Conservation (phyloP, 2,329 filamentous ascomycete genomes). For the Hymenoscyphus fructigenus region DNA sequence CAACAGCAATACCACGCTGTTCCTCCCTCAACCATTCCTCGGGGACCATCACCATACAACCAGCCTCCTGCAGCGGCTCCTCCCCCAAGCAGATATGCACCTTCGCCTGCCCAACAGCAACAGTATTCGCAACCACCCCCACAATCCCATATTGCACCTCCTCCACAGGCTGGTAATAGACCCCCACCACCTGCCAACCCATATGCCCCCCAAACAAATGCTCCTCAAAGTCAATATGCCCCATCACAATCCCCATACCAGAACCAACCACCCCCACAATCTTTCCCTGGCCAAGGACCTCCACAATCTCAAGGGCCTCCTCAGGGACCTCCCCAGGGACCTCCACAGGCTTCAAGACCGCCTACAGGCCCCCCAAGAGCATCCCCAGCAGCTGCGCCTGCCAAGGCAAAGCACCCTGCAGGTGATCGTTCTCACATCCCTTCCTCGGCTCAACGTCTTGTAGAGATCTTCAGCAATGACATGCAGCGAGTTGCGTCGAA, state of each 20-base stretch:
- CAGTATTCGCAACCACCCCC: slow-evolving; percentile 45
- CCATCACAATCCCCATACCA: slow-evolving; percentile 48
- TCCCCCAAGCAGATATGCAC: slow-evolving; percentile 75
- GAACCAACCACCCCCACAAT: slow-evolving; percentile 40
- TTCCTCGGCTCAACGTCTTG: slow-evolving; percentile 69
- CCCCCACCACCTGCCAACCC: slow-evolving; percentile 48
- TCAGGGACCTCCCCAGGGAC: slow-evolving; percentile 37
- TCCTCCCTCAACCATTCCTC: slow-evolving; percentile 60
- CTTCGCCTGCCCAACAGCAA: slow-evolving; percentile 58
- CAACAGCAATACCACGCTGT: slow-evolving; percentile 39
- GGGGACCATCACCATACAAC: slow-evolving; percentile 84
- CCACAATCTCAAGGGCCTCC: slow-evolving; percentile 45
- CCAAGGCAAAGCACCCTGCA: slow-evolving; percentile 69
- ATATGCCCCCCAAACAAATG: slow-evolving; percentile 43
- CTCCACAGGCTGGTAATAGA: slow-evolving; percentile 42
- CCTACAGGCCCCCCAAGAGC: slow-evolving; percentile 43
- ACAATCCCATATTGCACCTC: slow-evolving; percentile 40
- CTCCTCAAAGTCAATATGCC: slow-evolving; percentile 58
- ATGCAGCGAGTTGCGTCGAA: slow-evolving; percentile 86
- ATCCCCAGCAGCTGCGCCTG: slow-evolving; percentile 44
- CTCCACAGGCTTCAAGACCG: slow-evolving; percentile 41
- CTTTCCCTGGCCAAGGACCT: slow-evolving; percentile 41
- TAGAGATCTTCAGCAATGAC: slow-evolving; percentile 76
- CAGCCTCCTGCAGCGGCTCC: slow-evolving; percentile 69
- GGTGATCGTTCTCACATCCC: slow-evolving; percentile 93